phyloP scores from a whole-genome alignment of 1,139 yeast species.

The Ashbya aceris region DNA sequence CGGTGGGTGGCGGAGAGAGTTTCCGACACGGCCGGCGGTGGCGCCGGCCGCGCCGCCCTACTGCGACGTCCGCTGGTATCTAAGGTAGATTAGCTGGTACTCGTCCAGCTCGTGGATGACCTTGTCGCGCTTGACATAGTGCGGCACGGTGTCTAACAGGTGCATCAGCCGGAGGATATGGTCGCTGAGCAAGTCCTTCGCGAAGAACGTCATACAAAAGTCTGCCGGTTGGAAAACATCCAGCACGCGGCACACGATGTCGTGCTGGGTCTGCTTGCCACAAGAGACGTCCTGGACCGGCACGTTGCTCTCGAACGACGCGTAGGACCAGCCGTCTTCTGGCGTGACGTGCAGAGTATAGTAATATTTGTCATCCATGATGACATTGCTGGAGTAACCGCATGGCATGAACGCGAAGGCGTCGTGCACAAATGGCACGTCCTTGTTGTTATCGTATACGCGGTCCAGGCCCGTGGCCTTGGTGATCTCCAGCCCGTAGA shows the following conservation, averaged over 20 bases:
- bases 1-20: too few species aligned
- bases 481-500: constrained; percentile 31
- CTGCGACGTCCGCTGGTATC: constrained; percentile 13
- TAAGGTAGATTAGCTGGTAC: constrained; percentile 38
- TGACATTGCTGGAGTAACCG: constrained; percentile 85
- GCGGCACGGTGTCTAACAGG: constrained; percentile 33
- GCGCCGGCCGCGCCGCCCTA: too few species aligned
- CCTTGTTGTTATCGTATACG: constrained; percentile 36
- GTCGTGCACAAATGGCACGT: constrained; percentile 48
- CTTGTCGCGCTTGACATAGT: constrained; percentile 58
- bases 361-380: constrained; percentile 55
- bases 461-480: constrained; percentile 49
- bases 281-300: constrained; percentile 34
- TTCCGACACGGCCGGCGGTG: too few species aligned
- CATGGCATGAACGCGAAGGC: constrained; percentile 94
- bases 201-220: constrained; percentile 61
- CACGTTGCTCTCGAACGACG: constrained; percentile 87
- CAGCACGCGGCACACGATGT: constrained; percentile 50
- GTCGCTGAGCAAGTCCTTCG: constrained; percentile 20
- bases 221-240: constrained; percentile 63
- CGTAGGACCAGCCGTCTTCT: constrained; percentile 89
- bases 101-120: constrained; percentile 62
- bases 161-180: constrained; percentile 34
- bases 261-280: constrained; percentile 32
- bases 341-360: constrained; percentile 94